phyloP scores from a whole-genome alignment of 2,329 filamentous ascomycete genomes.

The Apiospora saccharicola region DNA sequence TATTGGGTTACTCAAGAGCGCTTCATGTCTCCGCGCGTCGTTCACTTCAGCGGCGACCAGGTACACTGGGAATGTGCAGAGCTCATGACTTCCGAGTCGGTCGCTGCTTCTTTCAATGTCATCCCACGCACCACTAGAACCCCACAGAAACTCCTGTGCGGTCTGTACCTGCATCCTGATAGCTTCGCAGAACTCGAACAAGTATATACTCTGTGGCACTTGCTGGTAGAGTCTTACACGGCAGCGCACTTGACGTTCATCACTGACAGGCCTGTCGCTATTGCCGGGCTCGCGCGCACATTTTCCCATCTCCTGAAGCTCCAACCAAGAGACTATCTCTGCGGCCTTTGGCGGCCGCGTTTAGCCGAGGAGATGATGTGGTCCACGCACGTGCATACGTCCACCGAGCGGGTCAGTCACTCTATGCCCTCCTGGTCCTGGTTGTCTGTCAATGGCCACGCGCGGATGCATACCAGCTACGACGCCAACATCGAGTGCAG shows the following conservation, averaged over 20 bases:
- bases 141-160: no score
- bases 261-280: neutral
- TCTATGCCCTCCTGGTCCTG: neutral
- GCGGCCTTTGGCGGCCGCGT: neutral
- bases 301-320: neutral
- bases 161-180: neutral
- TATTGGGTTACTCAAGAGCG: neutral
- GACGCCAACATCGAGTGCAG: accelerated
- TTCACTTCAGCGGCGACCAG: neutral
- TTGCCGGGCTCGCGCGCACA: neutral
- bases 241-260: neutral
- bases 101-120: neutral
- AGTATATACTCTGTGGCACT: neutral
- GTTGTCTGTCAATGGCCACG: neutral
- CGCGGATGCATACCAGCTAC: accelerated
- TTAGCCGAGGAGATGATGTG: neutral
- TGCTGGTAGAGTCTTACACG: neutral
- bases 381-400: neutral
- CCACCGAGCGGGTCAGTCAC: no score
- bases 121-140: neutral
- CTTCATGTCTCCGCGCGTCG: neutral
- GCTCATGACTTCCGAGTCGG: neutral
- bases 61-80: neutral
- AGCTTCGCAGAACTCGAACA: no score
- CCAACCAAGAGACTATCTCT: neutral